Evolutionary conservation across 495 filamentous ascomycete genomes (phyloP), one percentile per base, ranked within the genome.

Genomic region (Pyronema omphalodes): DNA sequence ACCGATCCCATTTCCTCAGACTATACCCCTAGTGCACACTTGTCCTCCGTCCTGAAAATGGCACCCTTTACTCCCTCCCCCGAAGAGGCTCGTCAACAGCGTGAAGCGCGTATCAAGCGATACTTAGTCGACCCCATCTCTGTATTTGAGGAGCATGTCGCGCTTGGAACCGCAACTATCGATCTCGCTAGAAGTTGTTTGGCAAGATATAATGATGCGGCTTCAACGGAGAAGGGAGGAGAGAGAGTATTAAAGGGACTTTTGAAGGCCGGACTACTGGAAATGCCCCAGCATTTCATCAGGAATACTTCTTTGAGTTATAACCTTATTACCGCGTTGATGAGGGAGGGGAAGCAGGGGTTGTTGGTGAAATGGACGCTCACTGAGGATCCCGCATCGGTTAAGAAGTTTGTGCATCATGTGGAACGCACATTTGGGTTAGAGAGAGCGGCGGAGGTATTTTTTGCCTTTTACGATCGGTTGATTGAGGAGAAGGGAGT

Each of bases 111-210:
- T 1, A 45, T 55, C 14, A 45, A 45, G 15, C 19, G 19, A 12
- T 50, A 50, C 29, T 34, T 50, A 35, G 19, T 50, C 39, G 43
- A 55, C 44, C 52, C 52, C 6, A 29, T 55, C 9, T 6, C 33
- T 6, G 52, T 47, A 9, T 55, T 45, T 8, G 39, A 47, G 15
- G 39, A 55, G 40, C 43, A 45, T 18, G 39, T 34, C n/a, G n/a
- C 52, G 7, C 19, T 45, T 12, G 52, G 18, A 8, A 47, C 43
- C 9, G 39, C 52, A 6, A 45, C 8, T 11, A 6, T 47, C 14
- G 52, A 45, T 12, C 33, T 55, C 17, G 52, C 52, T n/a, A 8
- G 40, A 7, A n/a, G 15, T 14, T 45, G 47, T 50, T 19, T 50
- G 47, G 47, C 47, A 3, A 9, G 47, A 12, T 50, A 50, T 36